These are phyloP conservation scores for Catharanthus roseus DNA, from an alignment of 257 asterid species.

Conservation along the genomic window DNA sequence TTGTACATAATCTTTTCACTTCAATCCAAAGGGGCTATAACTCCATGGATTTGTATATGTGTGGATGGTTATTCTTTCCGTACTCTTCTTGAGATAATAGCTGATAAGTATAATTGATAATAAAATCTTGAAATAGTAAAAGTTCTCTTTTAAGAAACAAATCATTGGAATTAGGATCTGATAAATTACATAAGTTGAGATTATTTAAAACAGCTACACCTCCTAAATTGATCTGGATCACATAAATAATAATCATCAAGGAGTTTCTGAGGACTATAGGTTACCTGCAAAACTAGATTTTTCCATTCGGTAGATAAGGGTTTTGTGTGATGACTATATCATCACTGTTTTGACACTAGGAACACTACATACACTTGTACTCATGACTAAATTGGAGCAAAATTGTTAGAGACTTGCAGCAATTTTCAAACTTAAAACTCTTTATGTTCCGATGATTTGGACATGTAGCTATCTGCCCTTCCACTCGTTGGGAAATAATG, in stretches of 20 bases:
- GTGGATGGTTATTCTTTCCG: not conserved
- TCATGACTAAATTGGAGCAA: not conserved
- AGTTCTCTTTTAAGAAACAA: not conserved
- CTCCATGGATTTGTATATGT: not conserved
- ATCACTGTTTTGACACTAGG: conserved; percentile 6
- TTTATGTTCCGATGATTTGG: not conserved
- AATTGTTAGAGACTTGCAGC: not conserved
- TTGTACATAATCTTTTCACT: not conserved
- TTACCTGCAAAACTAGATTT: not conserved
- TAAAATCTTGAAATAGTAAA: not conserved
- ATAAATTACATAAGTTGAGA: not conserved
- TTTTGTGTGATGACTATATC: not conserved
- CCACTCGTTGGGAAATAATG: not conserved
- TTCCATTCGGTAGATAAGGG: not conserved
- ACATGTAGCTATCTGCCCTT: not conserved
- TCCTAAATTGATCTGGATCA: not conserved
- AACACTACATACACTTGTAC: not conserved
- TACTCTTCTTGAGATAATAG: not conserved
- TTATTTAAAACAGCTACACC: not conserved
- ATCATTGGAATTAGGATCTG: not conserved
- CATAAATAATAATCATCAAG: not conserved
- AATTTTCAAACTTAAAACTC: not conserved
- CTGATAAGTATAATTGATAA: not conserved
- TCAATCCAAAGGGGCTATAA: not conserved
- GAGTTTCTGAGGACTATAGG: not conserved